Evolutionary conservation across 164 flowering plant species (phyloP).

Genomic region (Magnolia officinalis): DNA sequence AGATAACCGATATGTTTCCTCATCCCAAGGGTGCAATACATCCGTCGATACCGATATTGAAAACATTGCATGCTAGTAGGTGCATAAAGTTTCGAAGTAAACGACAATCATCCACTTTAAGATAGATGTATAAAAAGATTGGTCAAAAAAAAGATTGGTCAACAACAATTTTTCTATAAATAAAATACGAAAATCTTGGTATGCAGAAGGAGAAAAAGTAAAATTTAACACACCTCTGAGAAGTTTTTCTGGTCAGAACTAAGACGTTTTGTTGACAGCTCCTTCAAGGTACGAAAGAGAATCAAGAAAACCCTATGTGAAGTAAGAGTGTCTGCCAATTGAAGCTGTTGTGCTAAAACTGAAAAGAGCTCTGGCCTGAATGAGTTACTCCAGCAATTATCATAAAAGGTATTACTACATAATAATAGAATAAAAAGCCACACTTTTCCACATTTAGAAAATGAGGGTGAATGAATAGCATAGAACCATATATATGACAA

Average conservation of each 20-base stretch:
- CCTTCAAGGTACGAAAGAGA: slow-evolving; percentile 85
- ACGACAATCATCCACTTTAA: neutral
- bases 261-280: slow-evolving; percentile 91
- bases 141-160: too few species aligned
- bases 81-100: too few species aligned
- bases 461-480: neutral
- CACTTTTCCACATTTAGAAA: neutral
- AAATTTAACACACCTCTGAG: slow-evolving; percentile 55
- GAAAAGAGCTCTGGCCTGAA: slow-evolving; percentile 88
- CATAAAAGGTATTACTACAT: neutral
- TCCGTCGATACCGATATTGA: too few species aligned
- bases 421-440: neutral
- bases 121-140: neutral
- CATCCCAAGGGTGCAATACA: too few species aligned
- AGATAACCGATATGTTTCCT: too few species aligned
- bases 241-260: slow-evolving; percentile 71
- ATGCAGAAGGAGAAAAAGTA: neutral
- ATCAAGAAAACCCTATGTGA: slow-evolving; percentile 86
- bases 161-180: too few species aligned
- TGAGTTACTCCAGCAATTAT: slow-evolving; percentile 14
- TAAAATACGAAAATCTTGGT: too few species aligned
- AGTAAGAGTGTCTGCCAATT: slow-evolving; percentile 68
- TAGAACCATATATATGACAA: neutral
- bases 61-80: too few species aligned
- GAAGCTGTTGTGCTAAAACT: slow-evolving; percentile 74